A percentile compares a stretch with the other conserved stretches of the same genome.
Conservation (phyloP, 1,139 yeast species). For the Saccharomycopsis hybrid region DNA sequence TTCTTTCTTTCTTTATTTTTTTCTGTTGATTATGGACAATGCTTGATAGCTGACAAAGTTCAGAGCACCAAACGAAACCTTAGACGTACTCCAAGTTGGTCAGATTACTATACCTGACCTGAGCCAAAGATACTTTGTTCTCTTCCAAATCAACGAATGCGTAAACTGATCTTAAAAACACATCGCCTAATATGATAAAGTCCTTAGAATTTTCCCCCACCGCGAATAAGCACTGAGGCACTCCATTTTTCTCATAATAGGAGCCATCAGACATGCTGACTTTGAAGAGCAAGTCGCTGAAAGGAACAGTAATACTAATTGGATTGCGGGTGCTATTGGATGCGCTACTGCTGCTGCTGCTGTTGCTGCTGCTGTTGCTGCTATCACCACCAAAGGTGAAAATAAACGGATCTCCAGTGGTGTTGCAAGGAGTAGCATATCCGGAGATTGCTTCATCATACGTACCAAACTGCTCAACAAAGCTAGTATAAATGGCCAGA, state of each 20-base stretch:
- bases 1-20: no score
- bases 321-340: constrained; percentile 34
- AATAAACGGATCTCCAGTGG: constrained; percentile 27
- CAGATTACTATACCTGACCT: constrained; percentile 31
- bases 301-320: constrained; percentile 37
- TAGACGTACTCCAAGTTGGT: neutral
- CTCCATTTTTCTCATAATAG: constrained; percentile 8
- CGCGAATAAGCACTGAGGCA: constrained; percentile 31
- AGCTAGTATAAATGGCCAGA: constrained; percentile 30
- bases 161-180: constrained; percentile 66
- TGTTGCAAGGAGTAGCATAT: constrained; percentile 32
- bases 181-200: constrained; percentile 55
- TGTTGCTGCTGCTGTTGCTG: constrained; percentile 18
- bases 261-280: constrained; percentile 29
- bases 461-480: constrained; percentile 34
- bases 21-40: no score
- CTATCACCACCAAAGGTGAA: constrained; percentile 34
- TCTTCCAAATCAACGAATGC: constrained; percentile 71
- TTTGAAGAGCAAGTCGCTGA: constrained; percentile 32
- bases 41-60: no score
- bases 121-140: constrained; percentile 60
- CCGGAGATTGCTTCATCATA: constrained; percentile 31
- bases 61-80: no score
- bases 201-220: constrained; percentile 28
- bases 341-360: constrained; percentile 30